phyloP scores from a whole-genome alignment of 176 grass and related monocot species.

The Juncus inflexus region DNA sequence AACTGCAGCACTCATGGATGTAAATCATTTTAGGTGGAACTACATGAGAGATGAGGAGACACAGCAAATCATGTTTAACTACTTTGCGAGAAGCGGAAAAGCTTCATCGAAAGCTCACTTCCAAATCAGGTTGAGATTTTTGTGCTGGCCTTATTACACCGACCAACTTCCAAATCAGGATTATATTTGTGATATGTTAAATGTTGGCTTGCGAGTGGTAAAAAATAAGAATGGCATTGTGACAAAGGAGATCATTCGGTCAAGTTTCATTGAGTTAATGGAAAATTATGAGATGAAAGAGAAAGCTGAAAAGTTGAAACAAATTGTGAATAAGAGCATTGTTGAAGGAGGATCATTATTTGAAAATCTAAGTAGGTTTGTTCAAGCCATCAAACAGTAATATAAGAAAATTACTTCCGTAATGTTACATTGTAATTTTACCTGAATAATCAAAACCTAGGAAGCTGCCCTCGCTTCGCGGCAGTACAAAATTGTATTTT shows the following conservation, averaged over 20 bases:
- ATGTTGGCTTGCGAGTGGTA: conserved; percentile 35
- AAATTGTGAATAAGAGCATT: not conserved
- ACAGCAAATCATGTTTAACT: too few relatives aligned
- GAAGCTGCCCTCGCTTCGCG: too few relatives aligned
- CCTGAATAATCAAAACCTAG: too few relatives aligned
- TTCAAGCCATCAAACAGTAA: not conserved
- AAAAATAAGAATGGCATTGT: not conserved
- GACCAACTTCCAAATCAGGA: conserved; percentile 9
- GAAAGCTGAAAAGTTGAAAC: too few relatives aligned
- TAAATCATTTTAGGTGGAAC: not conserved
- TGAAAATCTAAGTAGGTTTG: not conserved
- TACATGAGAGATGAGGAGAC: too few relatives aligned
- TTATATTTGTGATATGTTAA: conserved; percentile 51
- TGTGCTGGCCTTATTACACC: conserved; percentile 56
- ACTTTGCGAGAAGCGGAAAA: too few relatives aligned
- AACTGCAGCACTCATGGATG: not conserved
- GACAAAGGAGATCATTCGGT: conserved; percentile 15
- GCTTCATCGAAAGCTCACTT: not conserved
- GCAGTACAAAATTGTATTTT: too few relatives aligned
- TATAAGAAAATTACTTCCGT: too few relatives aligned
- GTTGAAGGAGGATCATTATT: not conserved
- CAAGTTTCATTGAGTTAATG: not conserved
- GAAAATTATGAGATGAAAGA: too few relatives aligned
- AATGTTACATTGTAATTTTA: too few relatives aligned
- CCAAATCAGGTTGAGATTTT: conserved; percentile 44